phyloP scores from a whole-genome alignment of 257 asterid genomes.

The Penstemon eatonii region DNA sequence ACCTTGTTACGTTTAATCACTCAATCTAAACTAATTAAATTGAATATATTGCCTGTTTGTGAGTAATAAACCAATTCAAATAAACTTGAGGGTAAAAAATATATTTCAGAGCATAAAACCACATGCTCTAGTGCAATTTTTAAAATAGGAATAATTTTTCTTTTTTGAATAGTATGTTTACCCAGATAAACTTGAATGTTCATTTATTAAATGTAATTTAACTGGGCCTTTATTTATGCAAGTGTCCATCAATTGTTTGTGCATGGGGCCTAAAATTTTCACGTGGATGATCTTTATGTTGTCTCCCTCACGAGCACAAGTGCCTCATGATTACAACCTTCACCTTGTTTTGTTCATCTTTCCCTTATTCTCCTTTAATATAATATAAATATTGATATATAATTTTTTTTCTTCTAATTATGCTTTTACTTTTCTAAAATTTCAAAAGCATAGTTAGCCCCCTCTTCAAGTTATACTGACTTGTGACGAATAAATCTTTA shows the following conservation, averaged over 20 bases:
- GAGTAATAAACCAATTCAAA: too few species aligned
- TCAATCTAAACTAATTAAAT: too few species aligned
- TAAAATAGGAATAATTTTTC: too few species aligned
- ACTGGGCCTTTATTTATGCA: background rate
- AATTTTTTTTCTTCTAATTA: background rate
- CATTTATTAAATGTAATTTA: too few species aligned
- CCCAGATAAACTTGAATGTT: too few species aligned
- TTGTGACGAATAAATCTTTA: constrained; percentile 13
- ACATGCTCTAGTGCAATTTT: too few species aligned
- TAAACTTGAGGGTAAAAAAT: too few species aligned
- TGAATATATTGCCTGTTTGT: too few species aligned
- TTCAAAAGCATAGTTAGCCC: constrained; percentile 20
- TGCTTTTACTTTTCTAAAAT: background rate
- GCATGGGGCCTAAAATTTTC: constrained; percentile 17
- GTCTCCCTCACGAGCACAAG: constrained; percentile 33
- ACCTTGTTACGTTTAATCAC: too few species aligned
- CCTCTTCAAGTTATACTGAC: constrained; percentile 26
- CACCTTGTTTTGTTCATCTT: constrained; percentile 5
- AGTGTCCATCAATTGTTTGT: background rate
- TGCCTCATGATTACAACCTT: constrained; percentile 19
- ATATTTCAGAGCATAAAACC: too few species aligned
- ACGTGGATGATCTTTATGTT: constrained; percentile 31
- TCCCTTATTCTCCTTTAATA: constrained; percentile 13
- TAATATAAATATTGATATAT: background rate
- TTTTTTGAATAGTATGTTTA: too few species aligned